Base-by-base conservation (phyloP, 345 rosid species). In the Noccaea caerulescens region DNA sequence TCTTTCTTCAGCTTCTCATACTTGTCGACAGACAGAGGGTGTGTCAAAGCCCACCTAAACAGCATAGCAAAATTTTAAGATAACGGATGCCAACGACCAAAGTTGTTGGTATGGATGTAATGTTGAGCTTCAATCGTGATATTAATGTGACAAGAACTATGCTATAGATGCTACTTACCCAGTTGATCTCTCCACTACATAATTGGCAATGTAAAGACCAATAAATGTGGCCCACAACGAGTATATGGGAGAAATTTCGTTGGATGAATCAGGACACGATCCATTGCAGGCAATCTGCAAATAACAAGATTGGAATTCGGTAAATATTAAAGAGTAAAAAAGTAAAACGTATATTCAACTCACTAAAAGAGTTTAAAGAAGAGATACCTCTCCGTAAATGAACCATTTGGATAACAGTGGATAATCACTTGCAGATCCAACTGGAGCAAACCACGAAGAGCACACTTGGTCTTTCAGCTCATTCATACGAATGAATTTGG, bases 391-490 rank as follows among this genome's bases (percentile, higher is more conserved):
- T 65, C 98, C 99, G 39, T 94, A 94, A 39, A 94, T 85, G 79
- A 94, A 96, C 99, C 99, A 94, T 78, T 94, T 94, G 37, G 99
- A 91, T 63, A 94, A 68, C 64, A 94, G 89, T 41, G 99, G 99
- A 84, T 94, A 94, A 73, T 94, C 99, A 81, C 93, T 88, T 23
- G 98, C 99, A 76, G 96, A 89, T 59, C 99, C 99, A 77, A 94
- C 99, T 7, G 99, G 97, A 76, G 98, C 97, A 84, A 94, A 94
- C 99, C 99, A 94, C 53, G 99, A 94, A 7, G 88, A 89, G 80
- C 99, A 94, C 44, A 94, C 90, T 80, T 91, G 88, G 66, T 94
- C 92, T 84, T 94, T 94, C 79, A 89, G 82, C 87, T 94, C 95
- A 63, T 83, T 82, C 83, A 94, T 86, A 36, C 80, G 89, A 71